Conservation (phyloP, 805 yeast genomes). For the Suhomyces faveliae region DNA sequence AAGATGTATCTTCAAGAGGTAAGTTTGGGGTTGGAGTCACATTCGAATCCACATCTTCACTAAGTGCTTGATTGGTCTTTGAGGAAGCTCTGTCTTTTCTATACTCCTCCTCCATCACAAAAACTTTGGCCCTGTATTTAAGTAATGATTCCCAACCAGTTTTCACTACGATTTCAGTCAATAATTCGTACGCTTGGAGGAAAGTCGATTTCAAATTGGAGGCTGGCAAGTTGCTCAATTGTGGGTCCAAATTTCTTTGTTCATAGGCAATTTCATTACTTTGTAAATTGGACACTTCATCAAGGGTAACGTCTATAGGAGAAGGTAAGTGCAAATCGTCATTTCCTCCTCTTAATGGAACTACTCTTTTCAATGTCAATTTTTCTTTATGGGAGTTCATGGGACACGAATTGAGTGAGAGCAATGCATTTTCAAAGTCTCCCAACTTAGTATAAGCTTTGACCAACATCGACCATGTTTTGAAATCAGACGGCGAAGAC, state of each 20-base stretch:
- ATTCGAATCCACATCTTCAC: constrained; percentile 1
- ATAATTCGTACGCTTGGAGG: constrained; percentile 44
- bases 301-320: constrained; percentile 70
- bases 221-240: constrained; percentile 62
- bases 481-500: constrained; percentile 71
- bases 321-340: constrained; percentile 70
- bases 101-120: constrained; percentile 49
- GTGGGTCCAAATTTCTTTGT: constrained; percentile 63
- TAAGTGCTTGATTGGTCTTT: not conserved
- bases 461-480: constrained; percentile 69
- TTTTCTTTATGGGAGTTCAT: constrained; percentile 74
- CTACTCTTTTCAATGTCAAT: constrained; percentile 58
- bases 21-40: not conserved
- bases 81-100: constrained; percentile 31
- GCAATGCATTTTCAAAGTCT: constrained; percentile 68
- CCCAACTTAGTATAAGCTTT: constrained; percentile 60
- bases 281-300: constrained; percentile 65
- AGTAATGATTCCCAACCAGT: constrained; percentile 48
- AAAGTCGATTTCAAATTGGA: constrained; percentile 56
- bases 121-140: constrained; percentile 46
- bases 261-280: constrained; percentile 65
- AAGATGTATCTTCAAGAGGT: constrained; percentile 27
- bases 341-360: constrained; percentile 45
- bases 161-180: constrained; percentile 43
- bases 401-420: constrained; percentile 77